Conservation (phyloP, 257 asterid species). For the Salvia hispanica region DNA sequence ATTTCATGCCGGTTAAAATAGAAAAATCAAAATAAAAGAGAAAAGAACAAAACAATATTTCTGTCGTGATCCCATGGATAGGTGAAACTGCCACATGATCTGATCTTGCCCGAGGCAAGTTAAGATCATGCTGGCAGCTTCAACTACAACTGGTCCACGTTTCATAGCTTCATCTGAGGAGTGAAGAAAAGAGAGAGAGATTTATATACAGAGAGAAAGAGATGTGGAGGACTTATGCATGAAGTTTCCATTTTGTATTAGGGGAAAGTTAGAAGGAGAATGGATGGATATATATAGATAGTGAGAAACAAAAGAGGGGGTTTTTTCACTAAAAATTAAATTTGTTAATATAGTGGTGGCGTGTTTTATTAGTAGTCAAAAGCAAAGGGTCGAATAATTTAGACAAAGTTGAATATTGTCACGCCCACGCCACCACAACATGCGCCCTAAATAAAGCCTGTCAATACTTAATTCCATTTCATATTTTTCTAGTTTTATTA, state of each 20-base stretch:
- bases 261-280: slow-evolving; percentile 11
- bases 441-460: slow-evolving; percentile 35
- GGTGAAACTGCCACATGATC: slow-evolving; percentile 57
- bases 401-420: slow-evolving; percentile 58
- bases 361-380: slow-evolving; percentile 17
- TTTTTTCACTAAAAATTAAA: too few relatives aligned
- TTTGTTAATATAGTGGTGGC: slow-evolving; percentile 1
- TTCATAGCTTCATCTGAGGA: slow-evolving; percentile 3
- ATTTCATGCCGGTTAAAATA: neutral
- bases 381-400: slow-evolving; percentile 9
- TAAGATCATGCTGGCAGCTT: slow-evolving; percentile 80
- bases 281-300: slow-evolving; percentile 34
- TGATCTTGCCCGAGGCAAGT: slow-evolving; percentile 40
- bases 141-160: slow-evolving; percentile 53
- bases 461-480: slow-evolving; percentile 30
- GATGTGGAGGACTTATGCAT: slow-evolving; percentile 15
- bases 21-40: neutral
- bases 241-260: slow-evolving; percentile 3
- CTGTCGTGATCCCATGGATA: slow-evolving; percentile 37
- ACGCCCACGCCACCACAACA: slow-evolving; percentile 54
- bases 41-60: neutral
- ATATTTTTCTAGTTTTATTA: neutral
- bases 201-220: neutral
- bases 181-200: neutral
- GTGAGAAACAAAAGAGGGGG: neutral